Conservation (phyloP, 805 yeast genomes). For the Lipomyces sp. region DNA sequence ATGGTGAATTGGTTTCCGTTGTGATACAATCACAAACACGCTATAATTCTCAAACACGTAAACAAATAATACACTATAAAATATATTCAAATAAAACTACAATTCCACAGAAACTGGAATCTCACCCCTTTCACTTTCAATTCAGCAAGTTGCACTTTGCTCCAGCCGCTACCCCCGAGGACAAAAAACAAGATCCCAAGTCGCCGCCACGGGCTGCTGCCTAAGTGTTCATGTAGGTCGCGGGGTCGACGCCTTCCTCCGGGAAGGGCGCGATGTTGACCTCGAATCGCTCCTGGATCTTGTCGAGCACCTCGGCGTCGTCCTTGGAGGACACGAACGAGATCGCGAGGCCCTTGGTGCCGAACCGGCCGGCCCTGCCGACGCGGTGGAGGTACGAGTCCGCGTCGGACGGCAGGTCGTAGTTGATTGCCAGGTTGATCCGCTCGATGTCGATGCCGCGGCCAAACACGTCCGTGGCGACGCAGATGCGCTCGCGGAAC, state of each 20-base stretch:
- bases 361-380: constrained; percentile 99
- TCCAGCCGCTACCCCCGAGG: too few relatives aligned
- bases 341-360: constrained; percentile 96
- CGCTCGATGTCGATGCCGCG: constrained; percentile 99
- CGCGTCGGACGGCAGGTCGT: constrained; percentile 92
- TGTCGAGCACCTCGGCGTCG: constrained; percentile 84
- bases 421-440: constrained; percentile 95
- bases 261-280: constrained; percentile 94
- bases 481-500: constrained; percentile 98
- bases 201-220: too few relatives aligned
- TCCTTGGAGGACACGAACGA: constrained; percentile 82
- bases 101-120: too few relatives aligned
- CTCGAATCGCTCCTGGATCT: constrained; percentile 96
- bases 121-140: too few relatives aligned
- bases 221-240: constrained; percentile 93
- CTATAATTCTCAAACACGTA: too few relatives aligned
- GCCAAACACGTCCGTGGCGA: constrained; percentile 96
- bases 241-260: constrained; percentile 95
- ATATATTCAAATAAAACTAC: too few relatives aligned
- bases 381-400: constrained; percentile 98
- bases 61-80: too few relatives aligned
- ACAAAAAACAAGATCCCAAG: too few relatives aligned
- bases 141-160: too few relatives aligned
- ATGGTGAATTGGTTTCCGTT: too few relatives aligned
- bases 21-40: too few relatives aligned